A percentile compares a stretch with the other conserved stretches of the same genome.
phyloP scores from a whole-genome alignment of 805 yeast species.

The Torulaspora quercuum region DNA sequence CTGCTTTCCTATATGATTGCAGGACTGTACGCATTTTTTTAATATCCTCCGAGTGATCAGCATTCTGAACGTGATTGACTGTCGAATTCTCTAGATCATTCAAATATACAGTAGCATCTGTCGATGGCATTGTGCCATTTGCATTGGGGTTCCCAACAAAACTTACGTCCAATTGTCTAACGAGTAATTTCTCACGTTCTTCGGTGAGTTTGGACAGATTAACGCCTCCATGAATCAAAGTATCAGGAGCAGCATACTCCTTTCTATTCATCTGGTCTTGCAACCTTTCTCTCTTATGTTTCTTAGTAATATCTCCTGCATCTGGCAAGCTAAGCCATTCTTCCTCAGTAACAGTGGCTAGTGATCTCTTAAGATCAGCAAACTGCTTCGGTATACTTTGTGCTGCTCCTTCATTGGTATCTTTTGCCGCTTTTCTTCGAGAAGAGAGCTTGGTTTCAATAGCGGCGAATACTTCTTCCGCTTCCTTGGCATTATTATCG shows the following conservation, averaged over 20 bases:
- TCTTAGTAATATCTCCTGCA: conserved; percentile 79
- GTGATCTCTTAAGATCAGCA: conserved; percentile 60
- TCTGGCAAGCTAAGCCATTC: conserved; percentile 87
- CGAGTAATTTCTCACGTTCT: conserved; percentile 61
- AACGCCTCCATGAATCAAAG: conserved; percentile 45
- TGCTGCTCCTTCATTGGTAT: conserved; percentile 13
- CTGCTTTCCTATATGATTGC: conserved; percentile 62
- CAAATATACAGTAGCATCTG: conserved; percentile 43
- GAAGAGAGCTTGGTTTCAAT: conserved; percentile 55
- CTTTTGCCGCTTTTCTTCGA: conserved; percentile 27
- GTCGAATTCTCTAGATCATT: conserved; percentile 34
- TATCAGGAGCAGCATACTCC: conserved; percentile 80
- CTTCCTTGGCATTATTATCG: conserved; percentile 68
- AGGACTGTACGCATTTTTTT: conserved; percentile 57
- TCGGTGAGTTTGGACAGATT: conserved; percentile 52
- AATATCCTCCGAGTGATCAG: conserved; percentile 50
- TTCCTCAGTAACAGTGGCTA: conserved; percentile 55
- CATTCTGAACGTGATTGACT: conserved; percentile 8
- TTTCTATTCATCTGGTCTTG: conserved; percentile 61
- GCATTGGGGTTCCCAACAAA: conserved; percentile 17
- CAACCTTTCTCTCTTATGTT: conserved; percentile 68
- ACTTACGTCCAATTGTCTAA: conserved; percentile 48
- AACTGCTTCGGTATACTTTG: conserved; percentile 47
- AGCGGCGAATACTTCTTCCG: conserved; percentile 61
- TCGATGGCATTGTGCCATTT: conserved; percentile 19